Evolutionary conservation across 768 basidiomycete species (phyloP).

Genomic region (Lentinula guzmanii): DNA sequence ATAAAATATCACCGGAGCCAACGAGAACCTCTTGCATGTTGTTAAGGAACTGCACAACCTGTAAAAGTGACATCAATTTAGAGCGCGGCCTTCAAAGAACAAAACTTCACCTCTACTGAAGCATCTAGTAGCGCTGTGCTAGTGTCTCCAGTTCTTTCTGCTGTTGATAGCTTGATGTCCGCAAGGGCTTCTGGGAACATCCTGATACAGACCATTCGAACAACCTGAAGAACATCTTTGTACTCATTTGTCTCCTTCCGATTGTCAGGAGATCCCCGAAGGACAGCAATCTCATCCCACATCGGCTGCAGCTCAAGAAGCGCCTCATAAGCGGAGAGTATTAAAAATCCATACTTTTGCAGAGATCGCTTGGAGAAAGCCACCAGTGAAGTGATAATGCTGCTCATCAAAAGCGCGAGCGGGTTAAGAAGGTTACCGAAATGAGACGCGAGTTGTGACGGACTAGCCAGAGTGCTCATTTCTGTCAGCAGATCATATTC

Average conservation of each 20-base stretch:
- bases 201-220: constrained; percentile 66
- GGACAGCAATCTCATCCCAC: constrained; percentile 62
- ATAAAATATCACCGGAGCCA: constrained; percentile 60
- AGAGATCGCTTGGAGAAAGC: constrained; percentile 68
- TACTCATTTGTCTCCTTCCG: constrained; percentile 55
- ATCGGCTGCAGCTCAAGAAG: constrained; percentile 49
- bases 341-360: constrained; percentile 78
- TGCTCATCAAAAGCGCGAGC: constrained; percentile 57
- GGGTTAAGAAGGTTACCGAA: constrained; percentile 60
- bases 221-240: constrained; percentile 58
- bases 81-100: constrained; percentile 46
- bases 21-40: constrained; percentile 63
- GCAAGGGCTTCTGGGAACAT: constrained; percentile 83
- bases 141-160: constrained; percentile 45
- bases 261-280: constrained; percentile 36
- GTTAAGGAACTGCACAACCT: constrained; percentile 69
- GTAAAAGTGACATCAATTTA: constrained; percentile 25
- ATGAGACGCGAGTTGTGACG: constrained; percentile 46
- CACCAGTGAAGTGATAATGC: constrained; percentile 57
- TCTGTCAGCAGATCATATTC: constrained; percentile 64
- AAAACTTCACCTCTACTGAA: not conserved
- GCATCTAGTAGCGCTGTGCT: constrained; percentile 43
- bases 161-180: constrained; percentile 59
- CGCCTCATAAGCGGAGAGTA: constrained; percentile 61
- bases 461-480: constrained; percentile 53